Conservation (phyloP, 2,329 filamentous ascomycete genomes). For the Diaporthe vexans region DNA sequence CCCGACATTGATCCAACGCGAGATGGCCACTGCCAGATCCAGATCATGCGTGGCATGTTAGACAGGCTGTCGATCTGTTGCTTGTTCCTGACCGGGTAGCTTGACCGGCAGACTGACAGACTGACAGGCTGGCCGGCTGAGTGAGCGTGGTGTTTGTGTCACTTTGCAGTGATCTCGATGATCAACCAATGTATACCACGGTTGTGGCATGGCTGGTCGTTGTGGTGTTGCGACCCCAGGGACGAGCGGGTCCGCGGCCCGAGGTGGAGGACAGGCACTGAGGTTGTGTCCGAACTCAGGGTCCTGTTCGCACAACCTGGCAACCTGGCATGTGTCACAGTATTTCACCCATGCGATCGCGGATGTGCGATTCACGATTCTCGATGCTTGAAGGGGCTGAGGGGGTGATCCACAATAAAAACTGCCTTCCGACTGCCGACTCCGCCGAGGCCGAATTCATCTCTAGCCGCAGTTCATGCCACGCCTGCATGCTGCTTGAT, state of each 20-base stretch:
- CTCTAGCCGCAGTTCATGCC: slow-evolving; percentile 6
- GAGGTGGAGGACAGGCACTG: slow-evolving; percentile 15
- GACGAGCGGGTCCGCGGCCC: slow-evolving; percentile 28
- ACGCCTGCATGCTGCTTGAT: background rate
- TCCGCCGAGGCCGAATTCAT: slow-evolving; percentile 3
- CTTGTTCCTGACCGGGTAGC: slow-evolving; percentile 15
- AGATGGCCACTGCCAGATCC: slow-evolving; percentile 32
- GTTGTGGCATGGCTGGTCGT: slow-evolving; percentile 15
- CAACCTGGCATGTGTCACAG: background rate
- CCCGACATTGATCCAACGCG: background rate
- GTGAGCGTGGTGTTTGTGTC: slow-evolving; percentile 17
- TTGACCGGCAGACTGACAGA: background rate
- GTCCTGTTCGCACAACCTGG: slow-evolving; percentile 1
- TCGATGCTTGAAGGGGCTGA: background rate
- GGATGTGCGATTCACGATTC: slow-evolving; percentile 19
- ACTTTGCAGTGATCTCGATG: background rate
- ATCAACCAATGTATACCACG: background rate
- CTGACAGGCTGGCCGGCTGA: background rate
- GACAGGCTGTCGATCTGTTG: slow-evolving; percentile 25
- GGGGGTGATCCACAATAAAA: slow-evolving; percentile 4
- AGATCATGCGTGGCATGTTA: slow-evolving; percentile 27
- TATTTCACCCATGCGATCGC: slow-evolving; percentile 21
- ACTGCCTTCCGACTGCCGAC: slow-evolving; percentile 2
- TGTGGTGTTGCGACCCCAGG: slow-evolving; percentile 20
- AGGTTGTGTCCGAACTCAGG: slow-evolving; percentile 10